Conservation (phyloP, 306 rosid genomes). For the Glycine tomentella region DNA sequence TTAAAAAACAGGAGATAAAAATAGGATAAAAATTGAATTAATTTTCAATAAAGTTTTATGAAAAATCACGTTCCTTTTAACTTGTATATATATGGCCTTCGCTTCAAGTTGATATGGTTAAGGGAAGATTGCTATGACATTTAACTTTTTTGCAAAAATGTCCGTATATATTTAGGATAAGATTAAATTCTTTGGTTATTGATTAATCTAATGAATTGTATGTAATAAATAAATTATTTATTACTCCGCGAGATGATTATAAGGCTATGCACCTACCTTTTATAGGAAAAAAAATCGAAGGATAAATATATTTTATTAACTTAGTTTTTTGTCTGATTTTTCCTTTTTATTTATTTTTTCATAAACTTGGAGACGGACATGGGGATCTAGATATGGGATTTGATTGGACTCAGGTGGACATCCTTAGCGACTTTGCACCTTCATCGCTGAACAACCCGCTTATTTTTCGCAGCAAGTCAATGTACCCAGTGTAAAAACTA, state of each 20-base stretch:
- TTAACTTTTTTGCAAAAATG: background rate
- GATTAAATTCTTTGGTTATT: background rate
- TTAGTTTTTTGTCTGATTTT: background rate
- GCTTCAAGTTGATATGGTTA: background rate
- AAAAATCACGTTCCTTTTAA: background rate
- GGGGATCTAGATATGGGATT: background rate
- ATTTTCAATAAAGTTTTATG: background rate
- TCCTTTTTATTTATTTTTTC: background rate
- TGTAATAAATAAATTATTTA: background rate
- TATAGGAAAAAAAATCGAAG: background rate
- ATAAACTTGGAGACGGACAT: background rate
- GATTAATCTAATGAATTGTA: background rate
- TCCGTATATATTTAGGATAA: background rate
- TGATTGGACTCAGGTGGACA: background rate
- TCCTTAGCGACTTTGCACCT: background rate
- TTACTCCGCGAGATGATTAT: background rate
- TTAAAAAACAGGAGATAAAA: no score
- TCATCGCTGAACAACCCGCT: background rate
- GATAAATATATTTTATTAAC: background rate
- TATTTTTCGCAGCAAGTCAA: background rate
- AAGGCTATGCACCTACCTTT: background rate
- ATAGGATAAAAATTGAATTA: background rate
- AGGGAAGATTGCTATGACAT: background rate
- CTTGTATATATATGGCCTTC: background rate
- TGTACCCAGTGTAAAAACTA: background rate